Evolutionary conservation across 495 filamentous ascomycete species (phyloP), one percentile per base, ranked within the genome.

Genomic region (Endocarpon pusillum): DNA sequence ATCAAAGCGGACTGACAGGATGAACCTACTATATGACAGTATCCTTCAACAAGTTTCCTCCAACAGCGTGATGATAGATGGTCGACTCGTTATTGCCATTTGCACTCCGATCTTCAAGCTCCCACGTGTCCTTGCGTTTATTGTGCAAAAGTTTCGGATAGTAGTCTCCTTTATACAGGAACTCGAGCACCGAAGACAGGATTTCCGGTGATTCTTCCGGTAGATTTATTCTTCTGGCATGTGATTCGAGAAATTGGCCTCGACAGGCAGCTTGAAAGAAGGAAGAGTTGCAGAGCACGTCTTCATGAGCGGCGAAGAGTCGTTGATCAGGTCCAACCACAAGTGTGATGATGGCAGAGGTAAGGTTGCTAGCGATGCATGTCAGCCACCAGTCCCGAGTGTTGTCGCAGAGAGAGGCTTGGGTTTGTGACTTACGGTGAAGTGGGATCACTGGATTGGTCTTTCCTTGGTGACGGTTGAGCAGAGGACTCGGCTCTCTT

Each of bases 151-250:
- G 56, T 12, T 75, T 70, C 1, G 81, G 85, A 38, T 76, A 86
- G 55, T 94, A 94, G 51, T 93, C 85, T 42, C 80, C 84, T 65
- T 86, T 85, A 68, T 94, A 93, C 38, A 93, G 73, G 46, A 78
- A 93, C 51, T 93, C 85, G 32, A 94, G 72, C 12, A 94, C 64
- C 14, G 78, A 83, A 19, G 84, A 89, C 64, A 94, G 81, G 46
- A 89, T 73, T 49, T 91, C 83, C 11, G 86, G 80, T 45, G 83
- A 70, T 54, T 93, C 85, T 36, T 84, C 71, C 3, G 86, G 80
- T 18, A 94, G 73, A 34, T 75, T 59, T 44, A 92, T 73, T 39
- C 73, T 71, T 55, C 81, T 83, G 45, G 64, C 62, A 42, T 64
- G 51, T 3, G 69, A 47, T 39, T 74, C 69, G 50, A 74, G 61